Conservation (phyloP, 148 eudicot species). For the Camellia japonica region DNA sequence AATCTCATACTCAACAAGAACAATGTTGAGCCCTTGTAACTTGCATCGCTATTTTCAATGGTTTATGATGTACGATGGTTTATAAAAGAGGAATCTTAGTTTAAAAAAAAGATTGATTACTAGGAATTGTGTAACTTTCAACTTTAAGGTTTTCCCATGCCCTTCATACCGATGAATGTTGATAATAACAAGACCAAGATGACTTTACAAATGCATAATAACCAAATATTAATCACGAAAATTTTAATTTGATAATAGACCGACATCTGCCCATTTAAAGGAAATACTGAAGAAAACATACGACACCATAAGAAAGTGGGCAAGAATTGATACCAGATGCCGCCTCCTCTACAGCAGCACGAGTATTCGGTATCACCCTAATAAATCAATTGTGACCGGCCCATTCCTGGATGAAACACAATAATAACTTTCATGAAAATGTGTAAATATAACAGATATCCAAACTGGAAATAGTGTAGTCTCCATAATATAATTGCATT, state of each 20-base stretch:
- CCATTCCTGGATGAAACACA: constrained; percentile 67
- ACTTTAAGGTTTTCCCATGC: background rate
- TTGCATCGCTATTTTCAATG: background rate
- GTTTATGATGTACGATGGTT: background rate
- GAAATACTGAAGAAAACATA: background rate
- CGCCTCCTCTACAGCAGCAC: constrained; percentile 89
- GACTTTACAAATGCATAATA: background rate
- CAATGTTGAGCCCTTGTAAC: background rate
- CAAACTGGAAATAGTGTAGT: background rate
- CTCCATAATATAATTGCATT: background rate
- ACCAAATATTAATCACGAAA: no score
- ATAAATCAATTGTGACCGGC: constrained; percentile 78
- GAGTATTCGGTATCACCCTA: constrained; percentile 96
- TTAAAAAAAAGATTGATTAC: background rate
- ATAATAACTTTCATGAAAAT: background rate
- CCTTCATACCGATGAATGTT: background rate
- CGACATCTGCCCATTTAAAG: background rate
- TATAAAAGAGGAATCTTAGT: background rate
- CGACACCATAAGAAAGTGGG: background rate
- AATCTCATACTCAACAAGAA: background rate
- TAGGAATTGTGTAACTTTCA: background rate
- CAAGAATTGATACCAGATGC: constrained; percentile 62
- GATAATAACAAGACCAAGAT: background rate
- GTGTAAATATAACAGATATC: background rate
- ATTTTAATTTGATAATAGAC: background rate